Evolutionary conservation across 2,329 filamentous ascomycete genomes (phyloP), one percentile per base, ranked within the genome.

Genomic region (Hymenoscyphus fraxineus): DNA sequence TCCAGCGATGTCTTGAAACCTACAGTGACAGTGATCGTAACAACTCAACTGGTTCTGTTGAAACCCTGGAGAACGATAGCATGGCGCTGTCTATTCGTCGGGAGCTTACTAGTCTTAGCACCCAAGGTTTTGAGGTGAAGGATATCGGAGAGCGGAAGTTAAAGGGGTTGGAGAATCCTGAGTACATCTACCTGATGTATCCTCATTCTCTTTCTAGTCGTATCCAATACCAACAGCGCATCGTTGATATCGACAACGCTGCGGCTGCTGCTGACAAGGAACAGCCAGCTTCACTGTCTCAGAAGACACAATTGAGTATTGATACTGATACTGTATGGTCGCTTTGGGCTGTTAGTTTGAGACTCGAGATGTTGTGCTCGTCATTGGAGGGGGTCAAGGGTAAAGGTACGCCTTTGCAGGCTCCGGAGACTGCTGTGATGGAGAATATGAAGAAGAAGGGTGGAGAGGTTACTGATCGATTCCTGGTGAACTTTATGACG

Each of bases 91-190:
- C 89, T 12, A 97, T 98, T 71, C 89, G 92, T 64, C 91, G 91
- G 62, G 95, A 99, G 77, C 82, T 99, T 22, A 87, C 92, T 59
- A 90, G 91, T 35, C 83, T 99, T 32, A 95, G 89, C 71, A 93
- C 88, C 58, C 92, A 96, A 77, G 95, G 95, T 7, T 99, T 98
- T 73, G 92, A 97, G 75, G 93, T 98, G 74, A 97, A 97, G 77
- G 93, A 97, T 73, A 89, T 97, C 76, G 95, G 95, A 59, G 93
- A 98, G 77, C 89, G 90, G 70, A 97, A 97, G 74, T 83, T 99
- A 64, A 99, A 99, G 79, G 95, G 95, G 38, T 87, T 99, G 13
- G 95, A 99, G 78, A 99, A 99, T 74, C 94, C 95, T 0, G 95
- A 99, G 76, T 89, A 93, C 66, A 89, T 99, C 70, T 98, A 97